Evolutionary conservation across 2,329 filamentous ascomycete species (phyloP), one percentile per base, ranked within the genome.

Genomic region (Moelleriella libera): DNA sequence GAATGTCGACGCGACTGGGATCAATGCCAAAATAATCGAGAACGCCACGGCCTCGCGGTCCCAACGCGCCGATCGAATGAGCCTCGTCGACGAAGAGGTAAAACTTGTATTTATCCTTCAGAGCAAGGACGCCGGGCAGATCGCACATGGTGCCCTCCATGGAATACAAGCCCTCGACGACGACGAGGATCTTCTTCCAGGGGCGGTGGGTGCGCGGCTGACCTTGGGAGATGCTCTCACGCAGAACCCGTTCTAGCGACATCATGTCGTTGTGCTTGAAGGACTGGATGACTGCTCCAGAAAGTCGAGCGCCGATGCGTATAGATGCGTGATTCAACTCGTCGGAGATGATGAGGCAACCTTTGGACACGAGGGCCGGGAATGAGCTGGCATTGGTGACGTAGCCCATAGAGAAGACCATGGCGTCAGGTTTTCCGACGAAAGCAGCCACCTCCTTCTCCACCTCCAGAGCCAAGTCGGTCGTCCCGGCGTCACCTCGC

Each of bases 91-190:
- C 76, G 60, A 94, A 98, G 2, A 98, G 78, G 61, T 88, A 78
- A 69, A 95, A 98, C 72, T 95, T 97, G 80, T 98, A 98, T 66
- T 86, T 88, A 63, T 83, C 83, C 78, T 95, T 96, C 54, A 98
- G 75, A 45, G 75, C 77, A 49, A 98, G 69, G 45, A 98, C 72
- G 51, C 87, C 87, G 1, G 92, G 92, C n/a, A 98, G 77, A 63
- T 98, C 92, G 67, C 87, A 92, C 86, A 98, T 94, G 54, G 89
- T 96, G 45, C 92, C 92, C 69, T 98, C 92, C 92, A 98, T 98
- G 1, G 90, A 97, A 74, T 98, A 98, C 21, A 98, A 76, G 56
- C 92, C 92, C 65, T 98, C 92, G 39, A 98, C 87, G 39, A 90
- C 89, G 43, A 98, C 86, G 46, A 98, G 66, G 51, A 98, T 97